Evolutionary conservation across 805 yeast genomes (phyloP), one percentile per base, ranked within the genome.

Genomic region (Isabelozyma heimii): DNA sequence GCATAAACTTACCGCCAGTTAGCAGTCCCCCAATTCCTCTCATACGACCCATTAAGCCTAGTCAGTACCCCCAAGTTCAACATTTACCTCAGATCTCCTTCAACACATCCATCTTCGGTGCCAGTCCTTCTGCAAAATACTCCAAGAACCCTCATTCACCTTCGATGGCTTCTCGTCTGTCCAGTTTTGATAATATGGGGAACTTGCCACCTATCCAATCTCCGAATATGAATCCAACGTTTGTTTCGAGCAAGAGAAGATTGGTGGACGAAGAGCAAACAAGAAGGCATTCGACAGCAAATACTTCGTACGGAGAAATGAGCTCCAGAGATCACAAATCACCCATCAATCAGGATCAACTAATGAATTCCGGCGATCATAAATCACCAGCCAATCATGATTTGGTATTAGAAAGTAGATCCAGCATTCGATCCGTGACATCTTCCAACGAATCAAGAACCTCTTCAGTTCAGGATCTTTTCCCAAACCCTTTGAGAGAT

Each of bases 391-490:
- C 8, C n/a, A 9, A 2, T 10, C 35, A 30, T 30, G 35, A 30
- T 30, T 13, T 30, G 35, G 35, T 10, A 30, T 13, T 20, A 20
- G 24, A 20, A 6, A 30, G n/a, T 30, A 9, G n/a, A 13, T 30
- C 35, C 35, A 30, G 35, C 35, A 30, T 13, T 30, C 24, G 24
- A 20, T 20, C 24, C 24, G 6, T 20, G 24, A 30, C 35, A 44
- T 63, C 72, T 9, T 60, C 63, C 5, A 40, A 56, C 24, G 60
- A 54, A 40, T 67, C 73, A 46, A 63, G 80, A 54, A 66, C 77
- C 46, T 70, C 77, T 7, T 70, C 76, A 3, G 54, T 72, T 42
- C 77, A 72, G 8, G 80, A 75, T 49, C 60, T 71, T 45, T 73
- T 72, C 61, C 76, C 77, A 5, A 72, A 67, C 51, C 73, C 75